These are phyloP conservation scores for Saxophila tyrrhenica DNA, from an alignment of 495 filamentous ascomycete genomes.

Conservation along the genomic window DNA sequence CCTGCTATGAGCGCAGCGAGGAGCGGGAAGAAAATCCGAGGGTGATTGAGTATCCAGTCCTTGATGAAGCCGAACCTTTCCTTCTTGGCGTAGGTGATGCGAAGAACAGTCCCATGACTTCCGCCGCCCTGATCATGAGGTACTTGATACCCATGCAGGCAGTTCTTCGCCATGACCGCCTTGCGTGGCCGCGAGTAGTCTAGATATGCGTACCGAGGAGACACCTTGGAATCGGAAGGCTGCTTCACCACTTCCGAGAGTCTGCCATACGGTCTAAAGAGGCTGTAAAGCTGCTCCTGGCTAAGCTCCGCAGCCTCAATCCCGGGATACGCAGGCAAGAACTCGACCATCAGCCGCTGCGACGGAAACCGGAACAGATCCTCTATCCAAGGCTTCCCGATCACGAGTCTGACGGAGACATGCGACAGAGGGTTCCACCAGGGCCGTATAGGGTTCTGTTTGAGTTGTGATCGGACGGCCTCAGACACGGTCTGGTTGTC, in stretches of 20 bases:
- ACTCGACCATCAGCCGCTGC: slow-evolving; percentile 65
- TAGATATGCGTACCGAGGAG: slow-evolving; percentile 67
- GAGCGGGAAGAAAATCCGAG: slow-evolving; percentile 73
- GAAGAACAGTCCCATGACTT: slow-evolving; percentile 58
- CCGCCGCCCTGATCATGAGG: slow-evolving; percentile 51
- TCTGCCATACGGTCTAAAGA: slow-evolving; percentile 88
- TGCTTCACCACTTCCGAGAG: slow-evolving; percentile 69
- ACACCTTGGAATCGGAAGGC: slow-evolving; percentile 67
- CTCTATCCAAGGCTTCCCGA: slow-evolving; percentile 87
- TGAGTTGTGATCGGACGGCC: slow-evolving; percentile 43
- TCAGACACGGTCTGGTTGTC: slow-evolving; percentile 49
- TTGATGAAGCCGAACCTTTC: slow-evolving; percentile 64
- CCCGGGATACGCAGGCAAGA: slow-evolving; percentile 57
- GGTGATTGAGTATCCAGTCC: slow-evolving; percentile 85
- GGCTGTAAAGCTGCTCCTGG: slow-evolving; percentile 71
- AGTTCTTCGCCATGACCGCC: slow-evolving; percentile 81
- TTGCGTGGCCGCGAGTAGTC: slow-evolving; percentile 60
- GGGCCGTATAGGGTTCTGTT: slow-evolving; percentile 62
- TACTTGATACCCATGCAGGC: slow-evolving; percentile 75
- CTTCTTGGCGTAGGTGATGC: slow-evolving; percentile 69
- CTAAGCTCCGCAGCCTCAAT: slow-evolving; percentile 60
- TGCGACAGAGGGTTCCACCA: slow-evolving; percentile 79
- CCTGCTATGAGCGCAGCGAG: slow-evolving; percentile 68
- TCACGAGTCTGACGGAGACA: slow-evolving; percentile 57
- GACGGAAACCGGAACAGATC: slow-evolving; percentile 80